A percentile compares a stretch with the other conserved stretches of the same genome.
These are phyloP conservation scores for Coemansia sp. DNA, from an alignment of 192 early-diverging fungal species.

Conservation along the genomic window DNA sequence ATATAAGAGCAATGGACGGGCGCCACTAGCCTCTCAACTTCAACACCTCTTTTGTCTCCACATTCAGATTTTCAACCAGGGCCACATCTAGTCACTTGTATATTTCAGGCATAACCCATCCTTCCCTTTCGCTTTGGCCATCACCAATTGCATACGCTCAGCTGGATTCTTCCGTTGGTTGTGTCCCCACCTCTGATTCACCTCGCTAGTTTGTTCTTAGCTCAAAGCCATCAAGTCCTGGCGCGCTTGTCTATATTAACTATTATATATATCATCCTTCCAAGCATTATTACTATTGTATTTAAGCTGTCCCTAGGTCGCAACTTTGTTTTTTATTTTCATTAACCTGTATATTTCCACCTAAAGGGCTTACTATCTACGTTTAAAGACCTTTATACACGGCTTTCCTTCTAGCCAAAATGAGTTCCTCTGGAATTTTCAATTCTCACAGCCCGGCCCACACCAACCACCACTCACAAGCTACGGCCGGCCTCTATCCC, in stretches of 20 bases:
- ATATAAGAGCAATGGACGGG: constrained; percentile 3
- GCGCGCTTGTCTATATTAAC: no score
- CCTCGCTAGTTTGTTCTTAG: no score
- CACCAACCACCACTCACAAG: constrained; percentile 7
- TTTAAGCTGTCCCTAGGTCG: not conserved
- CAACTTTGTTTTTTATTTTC: not conserved
- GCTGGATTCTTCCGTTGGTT: not conserved
- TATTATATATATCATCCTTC: not conserved
- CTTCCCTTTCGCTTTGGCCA: not conserved
- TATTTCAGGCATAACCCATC: not conserved
- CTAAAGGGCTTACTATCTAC: not conserved
- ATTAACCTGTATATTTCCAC: not conserved
- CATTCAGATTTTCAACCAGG: no score
- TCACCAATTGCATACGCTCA: not conserved
- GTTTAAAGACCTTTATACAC: not conserved
- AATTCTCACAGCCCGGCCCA: not conserved
- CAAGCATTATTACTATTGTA: not conserved
- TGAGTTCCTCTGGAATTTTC: no score
- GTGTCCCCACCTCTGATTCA: no score
- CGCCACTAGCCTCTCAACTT: not conserved
- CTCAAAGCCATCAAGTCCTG: no score
- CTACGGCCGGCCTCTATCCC: constrained; percentile 26
- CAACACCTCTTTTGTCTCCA: no score
- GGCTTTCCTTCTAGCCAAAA: not conserved
- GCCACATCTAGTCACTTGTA: not conserved